Percentiles rank a stretch among this genome's conserved stretches.
Conservation (phyloP, 352 stramenopile genomes). For the Phytophthora litchii region DNA sequence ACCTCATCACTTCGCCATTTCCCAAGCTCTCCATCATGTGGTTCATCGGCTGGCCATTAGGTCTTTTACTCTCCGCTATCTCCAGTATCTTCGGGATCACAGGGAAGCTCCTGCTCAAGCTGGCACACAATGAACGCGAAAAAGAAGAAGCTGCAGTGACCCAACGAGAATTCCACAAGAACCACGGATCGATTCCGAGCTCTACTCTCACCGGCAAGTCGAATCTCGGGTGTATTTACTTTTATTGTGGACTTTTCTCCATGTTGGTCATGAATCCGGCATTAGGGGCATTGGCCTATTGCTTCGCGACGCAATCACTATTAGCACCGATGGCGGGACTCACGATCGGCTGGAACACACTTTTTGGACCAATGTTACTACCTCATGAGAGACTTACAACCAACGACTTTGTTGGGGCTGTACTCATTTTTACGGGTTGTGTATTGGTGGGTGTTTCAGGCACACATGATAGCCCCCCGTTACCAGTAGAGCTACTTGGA, state of each 20-base stretch:
- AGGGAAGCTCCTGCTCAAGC: constrained; percentile 82
- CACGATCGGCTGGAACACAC: constrained; percentile 85
- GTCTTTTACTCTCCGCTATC: constrained; percentile 73
- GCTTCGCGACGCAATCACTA: constrained; percentile 81
- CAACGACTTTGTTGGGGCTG: constrained; percentile 75
- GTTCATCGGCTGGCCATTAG: constrained; percentile 78
- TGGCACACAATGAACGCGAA: constrained; percentile 76
- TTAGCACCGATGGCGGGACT: constrained; percentile 83
- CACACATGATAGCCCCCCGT: constrained; percentile 61
- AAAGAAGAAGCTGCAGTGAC: constrained; percentile 52
- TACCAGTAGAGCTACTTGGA: constrained; percentile 65
- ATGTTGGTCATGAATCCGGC: constrained; percentile 83
- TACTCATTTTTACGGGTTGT: constrained; percentile 81
- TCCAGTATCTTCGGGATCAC: constrained; percentile 83
- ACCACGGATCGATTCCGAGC: constrained; percentile 19
- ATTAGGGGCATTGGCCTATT: constrained; percentile 68
- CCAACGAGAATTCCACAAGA: constrained; percentile 30
- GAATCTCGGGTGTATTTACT: constrained; percentile 64
- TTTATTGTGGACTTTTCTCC: constrained; percentile 68
- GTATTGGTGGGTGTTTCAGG: constrained; percentile 76
- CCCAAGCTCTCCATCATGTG: constrained; percentile 18
- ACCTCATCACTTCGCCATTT: constrained; percentile 2
- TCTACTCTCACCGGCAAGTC: constrained; percentile 26
- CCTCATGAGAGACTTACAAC: constrained; percentile 72
- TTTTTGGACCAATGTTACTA: constrained; percentile 73